Evolutionary conservation across 352 stramenopile species (phyloP).

Genomic region (Phytophthora citrophthora): DNA sequence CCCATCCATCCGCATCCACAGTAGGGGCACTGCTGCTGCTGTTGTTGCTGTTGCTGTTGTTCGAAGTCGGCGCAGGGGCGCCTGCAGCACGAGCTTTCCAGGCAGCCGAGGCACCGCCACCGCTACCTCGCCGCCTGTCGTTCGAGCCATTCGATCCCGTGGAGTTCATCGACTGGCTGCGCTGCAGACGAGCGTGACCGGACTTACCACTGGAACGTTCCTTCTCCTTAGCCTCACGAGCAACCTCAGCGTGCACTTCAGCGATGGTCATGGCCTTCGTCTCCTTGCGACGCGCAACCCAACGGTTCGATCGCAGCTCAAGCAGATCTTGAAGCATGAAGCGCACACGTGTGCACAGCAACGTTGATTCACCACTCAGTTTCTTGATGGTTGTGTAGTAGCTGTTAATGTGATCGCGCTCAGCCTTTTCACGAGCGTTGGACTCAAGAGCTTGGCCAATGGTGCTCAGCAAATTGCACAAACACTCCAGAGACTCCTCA

Average conservation of each 20-base stretch:
- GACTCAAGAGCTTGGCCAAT: slow-evolving; percentile 91
- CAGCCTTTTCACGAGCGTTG: slow-evolving; percentile 53
- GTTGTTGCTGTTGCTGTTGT: slow-evolving; percentile 2
- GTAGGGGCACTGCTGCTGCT: slow-evolving; percentile 23
- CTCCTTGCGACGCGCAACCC: slow-evolving; percentile 78
- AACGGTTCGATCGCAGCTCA: slow-evolving; percentile 80
- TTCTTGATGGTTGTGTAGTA: slow-evolving; percentile 78
- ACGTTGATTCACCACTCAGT: slow-evolving; percentile 66
- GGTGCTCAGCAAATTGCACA: slow-evolving; percentile 94
- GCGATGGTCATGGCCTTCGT: slow-evolving; percentile 88
- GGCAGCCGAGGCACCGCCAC: slow-evolving; percentile 54
- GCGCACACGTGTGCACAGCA: slow-evolving; percentile 79
- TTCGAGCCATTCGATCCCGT: slow-evolving; percentile 35
- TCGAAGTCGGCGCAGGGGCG: slow-evolving; percentile 1
- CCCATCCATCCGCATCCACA: slow-evolving; percentile 73
- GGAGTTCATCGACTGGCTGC: slow-evolving; percentile 69
- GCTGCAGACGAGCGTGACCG: slow-evolving; percentile 51
- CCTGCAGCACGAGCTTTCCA: slow-evolving; percentile 63
- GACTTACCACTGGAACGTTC: slow-evolving; percentile 48
- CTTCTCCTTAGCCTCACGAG: slow-evolving; percentile 76
- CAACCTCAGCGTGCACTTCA: slow-evolving; percentile 76
- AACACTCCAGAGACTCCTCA: slow-evolving; percentile 96
- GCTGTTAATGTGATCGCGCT: slow-evolving; percentile 64
- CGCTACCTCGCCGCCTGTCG: slow-evolving; percentile 47
- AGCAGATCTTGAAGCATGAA: slow-evolving; percentile 88